Base-by-base conservation (phyloP, 306 rosid genomes). In the Vachellia pachyceras region DNA sequence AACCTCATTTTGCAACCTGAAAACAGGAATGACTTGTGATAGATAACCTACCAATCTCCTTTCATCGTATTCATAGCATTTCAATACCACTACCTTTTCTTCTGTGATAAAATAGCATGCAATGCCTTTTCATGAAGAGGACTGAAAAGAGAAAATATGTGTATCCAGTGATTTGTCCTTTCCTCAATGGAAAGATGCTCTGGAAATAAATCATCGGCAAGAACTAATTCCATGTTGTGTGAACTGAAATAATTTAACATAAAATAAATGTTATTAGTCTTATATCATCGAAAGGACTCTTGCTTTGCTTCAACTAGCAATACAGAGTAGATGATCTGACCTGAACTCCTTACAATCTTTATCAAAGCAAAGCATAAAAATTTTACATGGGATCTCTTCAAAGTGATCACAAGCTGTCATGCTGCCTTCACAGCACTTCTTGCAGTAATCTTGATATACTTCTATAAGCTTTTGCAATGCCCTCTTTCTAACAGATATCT, bases 311-410 rank as follows among this genome's bases (percentile, higher is more conserved):
- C 69, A 82, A 84, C 75, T 76, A 75, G 83, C 60, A 74, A 80
- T 50, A 58, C 57, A 61, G 60, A 45, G 77, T 72, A 50, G 79
- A 79, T 49, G 77, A 80, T 45, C 94, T 77, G 75, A 93, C 97
- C 98, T 90, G 94, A 91, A 93, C 80, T 91, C 96, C 85, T 88
- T 90, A 80, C 97, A 89, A 84, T 92, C 98, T 81, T 88, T 91
- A 85, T 95, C 95, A 86, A 84, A 93, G 89, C 94, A 95, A 80
- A 91, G 96, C 98, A 91, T 85, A 91, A 93, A 77, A 25, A 95
- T 83, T 83, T 95, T 91, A 87, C 95, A 91, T 8, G 98, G 97
- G 75, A 95, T 91, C 82, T 86, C 85, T 87, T 95, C 99, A 80
- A 89, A 91, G 75, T 82, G 88, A 58, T 89, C 84, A 67, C 85